Base-by-base conservation (phyloP, 108 stramenopile species). In the Fragilaria radians region DNA sequence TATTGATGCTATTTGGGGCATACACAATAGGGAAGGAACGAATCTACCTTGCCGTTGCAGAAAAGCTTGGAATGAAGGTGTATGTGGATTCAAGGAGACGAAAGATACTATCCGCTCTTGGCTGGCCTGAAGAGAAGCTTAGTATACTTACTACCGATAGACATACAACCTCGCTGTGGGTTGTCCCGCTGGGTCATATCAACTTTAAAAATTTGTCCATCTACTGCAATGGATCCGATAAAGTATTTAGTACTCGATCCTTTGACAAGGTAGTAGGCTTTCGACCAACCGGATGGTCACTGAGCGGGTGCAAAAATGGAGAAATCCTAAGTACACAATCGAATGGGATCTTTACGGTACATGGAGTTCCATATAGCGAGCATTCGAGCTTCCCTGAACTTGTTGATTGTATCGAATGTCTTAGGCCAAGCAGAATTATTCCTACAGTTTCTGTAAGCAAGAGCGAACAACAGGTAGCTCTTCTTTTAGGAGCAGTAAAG, bases 21-120 rank as follows among this genome's bases (percentile, higher is more conserved):
- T 97, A 97, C 62, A 91, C 90, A 0, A 95, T 97, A 32, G 96
- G 96, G 22, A 97, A 97, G 64, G 96, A 97, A 59, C 72, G 71
- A 47, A 89, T 95, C n/a, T 93, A 86, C 52, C 52, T 91, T 28
- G 76, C 89, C 5, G 91, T 95, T 25, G 96, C 96, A 0, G 68
- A 76, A 59, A 61, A 62, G 36, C 70, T 76, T 31, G 62, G 65
- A 36, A 53, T 63, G 51, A 90, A 85, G 54, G 86, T 95, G 1
- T 91, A 83, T 61, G 94, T 95, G n/a, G 93, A 94, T 59, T 72
- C 54, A 9, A 59, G 74, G 22, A 69, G 92, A 49, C 82, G 74
- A 21, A 60, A 75, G 36, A 86, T 90, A 19, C 52, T 96, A 54
- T 70, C 77, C 4, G 65, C 80, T 0, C 62, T 93, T 46, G 61